Base-by-base conservation (phyloP, 306 rosid genomes). In the Hippophae rhamnoides region DNA sequence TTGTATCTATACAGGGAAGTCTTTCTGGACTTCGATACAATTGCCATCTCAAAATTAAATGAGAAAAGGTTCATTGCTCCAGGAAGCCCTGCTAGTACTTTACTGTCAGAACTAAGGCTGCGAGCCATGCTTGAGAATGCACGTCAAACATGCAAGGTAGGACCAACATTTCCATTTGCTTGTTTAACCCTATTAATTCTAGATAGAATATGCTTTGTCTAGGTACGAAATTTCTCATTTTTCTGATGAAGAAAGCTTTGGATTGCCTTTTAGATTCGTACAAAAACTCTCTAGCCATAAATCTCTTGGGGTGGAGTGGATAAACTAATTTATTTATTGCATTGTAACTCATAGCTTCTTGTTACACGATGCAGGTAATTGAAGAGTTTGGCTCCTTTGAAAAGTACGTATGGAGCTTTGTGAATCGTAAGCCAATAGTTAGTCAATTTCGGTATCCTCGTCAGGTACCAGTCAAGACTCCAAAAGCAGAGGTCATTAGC, bases 401-500 rank as follows among this genome's bases (percentile, higher is more conserved):
- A 60, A 80, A 82, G 58, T 87, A 87, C 66, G 74, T 87, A 3
- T 87, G 95, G 95, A 89, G 84, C 6, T 87, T 87, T 76, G 84
- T 87, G 56, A 87, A 80, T 67, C 75, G 82, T 51, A 87, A 84
- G 68, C 82, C 87, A 5, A 80, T 87, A 78, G 78, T 79, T 5
- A 87, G 89, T 26, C 87, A 87, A 54, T 87, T 80, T 84, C 84
- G 82, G 58, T 70, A 76, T 56, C 78, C 93, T 41, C 80, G 80
- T 74, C 84, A 80, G 73, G 80, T 87, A 7, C 95, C 95, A 58
- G 95, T 84, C 73, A 87, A 87, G 86, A 87, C 86, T 12, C 84
- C 95, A 62, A 87, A 87, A 71, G 82, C 95, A 59, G 95, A 87
- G 52, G 76, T 65, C 82, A 84, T 87, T 61, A 87, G 95, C 83